Conservation (phyloP, 2,329 filamentous ascomycete genomes). For the Orbilia ellipsospora region DNA sequence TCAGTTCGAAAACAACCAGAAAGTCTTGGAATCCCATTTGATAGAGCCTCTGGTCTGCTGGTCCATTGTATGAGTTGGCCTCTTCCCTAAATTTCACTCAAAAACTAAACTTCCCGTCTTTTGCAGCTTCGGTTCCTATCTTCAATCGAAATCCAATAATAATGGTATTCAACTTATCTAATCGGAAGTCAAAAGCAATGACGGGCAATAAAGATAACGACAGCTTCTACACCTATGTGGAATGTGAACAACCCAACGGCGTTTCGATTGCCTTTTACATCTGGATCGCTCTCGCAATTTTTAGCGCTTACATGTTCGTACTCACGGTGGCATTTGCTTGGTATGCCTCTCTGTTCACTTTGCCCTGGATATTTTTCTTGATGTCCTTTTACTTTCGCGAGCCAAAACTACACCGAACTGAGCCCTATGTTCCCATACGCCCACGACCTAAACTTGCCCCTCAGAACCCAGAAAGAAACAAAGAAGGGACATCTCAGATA, state of each 20-base stretch:
- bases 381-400: conserved; percentile 34
- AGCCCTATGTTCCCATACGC: conserved; percentile 2
- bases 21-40: conserved; percentile 34
- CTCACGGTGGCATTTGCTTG: conserved; percentile 42
- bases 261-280: conserved; percentile 31
- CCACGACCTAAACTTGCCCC: no score
- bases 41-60: conserved; percentile 40
- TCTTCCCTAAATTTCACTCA: no score
- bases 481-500: no score
- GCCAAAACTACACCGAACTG: conserved; percentile 8
- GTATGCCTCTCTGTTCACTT: conserved; percentile 37
- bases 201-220: not conserved
- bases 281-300: conserved; percentile 32
- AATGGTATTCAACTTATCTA: no score
- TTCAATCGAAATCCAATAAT: not conserved
- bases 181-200: conserved; percentile 5
- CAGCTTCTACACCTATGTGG: conserved; percentile 26
- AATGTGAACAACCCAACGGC: conserved; percentile 1
- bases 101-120: not conserved
- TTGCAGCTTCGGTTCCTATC: conserved; percentile 10
- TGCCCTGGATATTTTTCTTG: conserved; percentile 41
- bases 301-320: conserved; percentile 35
- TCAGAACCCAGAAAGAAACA: no score
- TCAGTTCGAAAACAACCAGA: conserved; percentile 31
- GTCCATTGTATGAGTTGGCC: conserved; percentile 24